Evolutionary conservation across 2,329 filamentous ascomycete genomes (phyloP).

Genomic region (Colletotrichum limetticola): DNA sequence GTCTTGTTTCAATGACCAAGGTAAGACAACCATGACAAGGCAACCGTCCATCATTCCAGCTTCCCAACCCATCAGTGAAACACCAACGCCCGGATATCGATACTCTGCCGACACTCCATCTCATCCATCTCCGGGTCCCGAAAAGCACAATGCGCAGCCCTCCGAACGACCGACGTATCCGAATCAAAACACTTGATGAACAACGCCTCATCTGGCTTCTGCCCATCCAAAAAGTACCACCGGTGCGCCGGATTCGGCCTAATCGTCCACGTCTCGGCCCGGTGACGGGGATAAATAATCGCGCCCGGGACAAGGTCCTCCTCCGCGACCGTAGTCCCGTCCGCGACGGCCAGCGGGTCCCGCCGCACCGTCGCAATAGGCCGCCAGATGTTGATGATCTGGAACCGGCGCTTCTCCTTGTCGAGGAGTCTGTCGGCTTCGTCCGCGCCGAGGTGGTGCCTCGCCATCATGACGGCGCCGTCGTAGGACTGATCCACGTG

Average conservation of each 20-base stretch:
- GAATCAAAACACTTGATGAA: conserved; percentile 73
- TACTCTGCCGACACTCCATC: conserved; percentile 82
- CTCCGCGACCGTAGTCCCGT: conserved; percentile 49
- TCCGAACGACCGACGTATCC: conserved; percentile 61
- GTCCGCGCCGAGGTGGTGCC: conserved; percentile 31
- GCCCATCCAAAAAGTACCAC: conserved; percentile 64
- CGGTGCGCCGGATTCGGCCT: conserved; percentile 48
- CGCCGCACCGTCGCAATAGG: conserved; percentile 58
- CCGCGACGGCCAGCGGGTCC: conserved; percentile 54
- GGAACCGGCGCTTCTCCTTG: conserved; percentile 19
- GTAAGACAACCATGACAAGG: background rate
- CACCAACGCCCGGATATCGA: conserved; percentile 87
- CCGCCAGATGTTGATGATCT: conserved; percentile 53
- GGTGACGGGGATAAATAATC: conserved; percentile 47
- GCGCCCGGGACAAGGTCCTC: conserved; percentile 50
- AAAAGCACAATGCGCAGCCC: conserved; percentile 82
- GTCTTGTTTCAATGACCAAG: background rate
- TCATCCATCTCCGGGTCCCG: conserved; percentile 76
- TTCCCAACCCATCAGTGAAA: conserved; percentile 60
- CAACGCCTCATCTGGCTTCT: conserved; percentile 65
- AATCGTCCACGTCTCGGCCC: conserved; percentile 52
- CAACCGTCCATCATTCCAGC: background rate
- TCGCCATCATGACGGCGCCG: conserved; percentile 39
- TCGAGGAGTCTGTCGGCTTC: conserved; percentile 25
- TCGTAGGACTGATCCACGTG: conserved; percentile 56